These are phyloP conservation scores for Azolla pinnata DNA, from an alignment of 75 land plant species.

Conservation along the genomic window DNA sequence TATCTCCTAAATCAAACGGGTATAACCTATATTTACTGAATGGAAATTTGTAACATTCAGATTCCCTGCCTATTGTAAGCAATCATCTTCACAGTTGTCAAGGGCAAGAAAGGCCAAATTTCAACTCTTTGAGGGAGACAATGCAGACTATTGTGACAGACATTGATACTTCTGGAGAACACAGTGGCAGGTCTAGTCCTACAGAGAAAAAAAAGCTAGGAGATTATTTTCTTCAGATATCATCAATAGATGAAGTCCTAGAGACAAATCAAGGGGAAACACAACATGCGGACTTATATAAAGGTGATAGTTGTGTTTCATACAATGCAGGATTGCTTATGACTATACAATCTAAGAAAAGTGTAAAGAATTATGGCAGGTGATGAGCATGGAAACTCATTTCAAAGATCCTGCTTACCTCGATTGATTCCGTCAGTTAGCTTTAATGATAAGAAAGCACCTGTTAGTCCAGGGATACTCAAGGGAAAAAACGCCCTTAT, in stretches of 20 bases:
- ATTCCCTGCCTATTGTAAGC: slow-evolving; percentile 22
- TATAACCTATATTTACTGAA: neutral
- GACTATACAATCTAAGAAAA: neutral
- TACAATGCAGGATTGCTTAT: neutral
- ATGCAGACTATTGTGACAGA: too few species aligned
- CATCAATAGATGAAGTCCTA: neutral
- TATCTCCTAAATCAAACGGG: neutral
- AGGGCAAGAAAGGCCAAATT: neutral
- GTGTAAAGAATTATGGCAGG: neutral
- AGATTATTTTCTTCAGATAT: neutral
- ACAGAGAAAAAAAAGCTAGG: neutral
- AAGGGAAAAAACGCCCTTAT: slow-evolving; percentile 39
- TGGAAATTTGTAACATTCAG: slow-evolving; percentile 10
- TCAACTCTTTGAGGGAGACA: too few species aligned
- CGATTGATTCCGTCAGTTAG: slow-evolving; percentile 34
- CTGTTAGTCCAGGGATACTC: slow-evolving; percentile 15
- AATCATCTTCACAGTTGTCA: slow-evolving; percentile 10
- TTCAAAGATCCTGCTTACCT: slow-evolving; percentile 10
- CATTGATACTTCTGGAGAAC: too few species aligned
- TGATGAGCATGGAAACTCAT: slow-evolving; percentile 1
- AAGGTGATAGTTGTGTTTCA: neutral
- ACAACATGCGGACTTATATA: neutral
- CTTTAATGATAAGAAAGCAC: slow-evolving; percentile 43
- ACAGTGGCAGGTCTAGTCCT: neutral
- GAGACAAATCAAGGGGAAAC: neutral